A percentile compares a stretch with the other conserved stretches of the same genome.
phyloP scores from a whole-genome alignment of 2,329 filamentous ascomycete genomes.

The Juglanconis oblonga region DNA sequence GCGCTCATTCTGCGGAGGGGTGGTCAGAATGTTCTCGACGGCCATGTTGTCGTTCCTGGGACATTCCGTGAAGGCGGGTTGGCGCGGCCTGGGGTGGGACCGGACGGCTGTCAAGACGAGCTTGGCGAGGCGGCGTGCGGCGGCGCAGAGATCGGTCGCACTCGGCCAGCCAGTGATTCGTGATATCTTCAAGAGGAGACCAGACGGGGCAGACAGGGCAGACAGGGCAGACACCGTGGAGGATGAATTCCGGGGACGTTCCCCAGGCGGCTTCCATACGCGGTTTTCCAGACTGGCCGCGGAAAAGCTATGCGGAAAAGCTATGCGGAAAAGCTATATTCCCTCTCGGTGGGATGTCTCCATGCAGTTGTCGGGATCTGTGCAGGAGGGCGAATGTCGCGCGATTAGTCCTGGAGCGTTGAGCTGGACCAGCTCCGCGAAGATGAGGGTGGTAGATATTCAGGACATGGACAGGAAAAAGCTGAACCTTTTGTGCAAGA shows the following conservation, averaged over 20 bases:
- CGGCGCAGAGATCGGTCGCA: no score
- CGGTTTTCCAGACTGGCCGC: no score
- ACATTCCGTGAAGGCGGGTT: background rate
- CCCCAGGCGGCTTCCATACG: no score
- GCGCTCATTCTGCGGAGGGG: constrained; percentile 35
- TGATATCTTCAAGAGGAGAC: background rate
- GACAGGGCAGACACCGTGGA: no score
- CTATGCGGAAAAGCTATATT: constrained; percentile 19
- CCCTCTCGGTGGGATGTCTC: background rate
- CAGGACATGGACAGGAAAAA: background rate
- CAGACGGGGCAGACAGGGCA: no score
- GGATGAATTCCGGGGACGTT: no score
- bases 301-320: background rate
- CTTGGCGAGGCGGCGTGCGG: background rate
- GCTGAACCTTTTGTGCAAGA: background rate
- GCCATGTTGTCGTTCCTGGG: constrained; percentile 25
- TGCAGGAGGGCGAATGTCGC: background rate
- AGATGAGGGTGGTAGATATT: background rate
- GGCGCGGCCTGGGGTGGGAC: background rate
- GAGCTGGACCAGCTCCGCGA: background rate
- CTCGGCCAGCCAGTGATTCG: background rate
- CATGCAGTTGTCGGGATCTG: background rate
- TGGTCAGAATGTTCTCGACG: constrained; percentile 19
- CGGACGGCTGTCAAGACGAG: background rate
- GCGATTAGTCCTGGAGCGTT: background rate